Conservation (phyloP, 1,139 yeast genomes). For the Taphrina pruni region DNA sequence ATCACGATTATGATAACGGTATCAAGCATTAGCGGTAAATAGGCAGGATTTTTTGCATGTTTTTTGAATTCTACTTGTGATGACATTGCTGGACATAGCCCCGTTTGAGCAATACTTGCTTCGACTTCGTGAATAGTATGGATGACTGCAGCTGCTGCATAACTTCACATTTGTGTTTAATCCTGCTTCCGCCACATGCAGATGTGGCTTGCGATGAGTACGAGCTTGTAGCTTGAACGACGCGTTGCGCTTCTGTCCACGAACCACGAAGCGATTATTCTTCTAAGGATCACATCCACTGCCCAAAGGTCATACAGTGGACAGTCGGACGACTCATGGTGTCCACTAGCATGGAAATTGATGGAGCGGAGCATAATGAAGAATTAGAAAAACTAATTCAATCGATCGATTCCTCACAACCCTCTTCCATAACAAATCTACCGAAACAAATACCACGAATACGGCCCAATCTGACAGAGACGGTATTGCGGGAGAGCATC, state of each 20-base stretch:
- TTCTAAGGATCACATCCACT: no score
- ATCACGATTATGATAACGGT: constrained; percentile 5
- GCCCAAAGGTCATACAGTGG: no score
- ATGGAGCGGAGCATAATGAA: neutral
- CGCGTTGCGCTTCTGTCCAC: constrained; percentile 9
- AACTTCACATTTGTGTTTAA: no score
- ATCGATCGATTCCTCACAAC: constrained; percentile 4
- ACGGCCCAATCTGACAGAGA: constrained; percentile 9
- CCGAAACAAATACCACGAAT: constrained; percentile 23
- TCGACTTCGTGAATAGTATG: no score
- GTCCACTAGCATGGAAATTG: constrained; percentile 18
- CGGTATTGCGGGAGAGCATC: neutral
- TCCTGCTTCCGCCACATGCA: neutral
- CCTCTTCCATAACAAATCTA: constrained; percentile 8
- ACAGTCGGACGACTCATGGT: neutral
- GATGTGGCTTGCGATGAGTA: constrained; percentile 4
- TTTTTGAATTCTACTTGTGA: no score
- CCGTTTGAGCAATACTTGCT: no score
- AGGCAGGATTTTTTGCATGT: no score
- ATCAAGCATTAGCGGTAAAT: neutral
- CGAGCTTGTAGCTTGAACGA: neutral
- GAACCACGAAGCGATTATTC: no score
- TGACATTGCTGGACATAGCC: no score
- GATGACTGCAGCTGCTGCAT: no score
- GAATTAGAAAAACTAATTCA: constrained; percentile 5